Conservation (phyloP, 2,329 filamentous ascomycete species). For the Colletotrichum navitas region DNA sequence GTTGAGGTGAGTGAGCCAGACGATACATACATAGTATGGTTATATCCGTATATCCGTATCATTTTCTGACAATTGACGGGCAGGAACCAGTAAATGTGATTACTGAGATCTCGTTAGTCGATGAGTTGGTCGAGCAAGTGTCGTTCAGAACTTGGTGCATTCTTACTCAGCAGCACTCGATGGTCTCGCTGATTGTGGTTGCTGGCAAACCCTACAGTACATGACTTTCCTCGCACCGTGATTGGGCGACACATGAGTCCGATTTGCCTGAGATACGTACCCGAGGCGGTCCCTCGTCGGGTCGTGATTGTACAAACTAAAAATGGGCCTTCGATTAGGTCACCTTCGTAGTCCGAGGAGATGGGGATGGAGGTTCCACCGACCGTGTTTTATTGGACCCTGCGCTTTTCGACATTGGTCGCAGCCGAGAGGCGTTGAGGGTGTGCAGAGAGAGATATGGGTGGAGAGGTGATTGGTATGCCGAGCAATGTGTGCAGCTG, state of each 20-base stretch:
- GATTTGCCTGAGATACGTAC: not conserved
- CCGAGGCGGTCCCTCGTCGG: not conserved
- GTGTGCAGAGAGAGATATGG: not conserved
- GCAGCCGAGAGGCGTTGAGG: not conserved
- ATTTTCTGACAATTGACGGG: not conserved
- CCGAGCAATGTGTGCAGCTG: not conserved
- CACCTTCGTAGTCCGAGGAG: not conserved
- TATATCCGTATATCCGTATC: not conserved
- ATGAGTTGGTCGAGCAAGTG: not conserved
- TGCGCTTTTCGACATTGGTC: not conserved
- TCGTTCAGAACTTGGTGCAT: not conserved
- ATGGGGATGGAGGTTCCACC: conserved; percentile 11
- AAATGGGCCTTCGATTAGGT: not conserved
- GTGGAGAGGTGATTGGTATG: not conserved
- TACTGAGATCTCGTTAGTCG: conserved; percentile 16
- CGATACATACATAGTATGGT: not conserved
- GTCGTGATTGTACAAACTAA: not conserved
- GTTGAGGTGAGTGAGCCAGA: not conserved
- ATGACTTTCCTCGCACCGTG: not conserved
- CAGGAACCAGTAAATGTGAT: not conserved
- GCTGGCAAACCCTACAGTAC: too few relatives aligned
- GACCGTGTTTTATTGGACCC: not conserved
- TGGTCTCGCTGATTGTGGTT: not conserved
- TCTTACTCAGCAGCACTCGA: conserved; percentile 31
- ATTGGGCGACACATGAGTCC: not conserved